Evolutionary conservation across 257 asterid genomes (phyloP).

Genomic region (Hygrophila difformis): DNA sequence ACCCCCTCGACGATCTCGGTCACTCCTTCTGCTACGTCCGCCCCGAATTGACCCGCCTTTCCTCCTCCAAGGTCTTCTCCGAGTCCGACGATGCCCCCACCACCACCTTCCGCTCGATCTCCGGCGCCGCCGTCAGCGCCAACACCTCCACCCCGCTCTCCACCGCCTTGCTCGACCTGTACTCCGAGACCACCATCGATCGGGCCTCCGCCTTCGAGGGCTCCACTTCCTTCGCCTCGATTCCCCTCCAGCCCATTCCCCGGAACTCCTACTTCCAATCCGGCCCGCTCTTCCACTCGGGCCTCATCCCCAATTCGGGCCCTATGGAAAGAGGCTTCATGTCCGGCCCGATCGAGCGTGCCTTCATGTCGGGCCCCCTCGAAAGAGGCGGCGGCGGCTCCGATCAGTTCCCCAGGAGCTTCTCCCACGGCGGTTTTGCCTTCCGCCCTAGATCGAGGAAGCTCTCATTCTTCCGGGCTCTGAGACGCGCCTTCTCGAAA

Average conservation of each 20-base stretch:
- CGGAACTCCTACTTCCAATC: constrained; percentile 38
- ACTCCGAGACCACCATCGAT: constrained; percentile 28
- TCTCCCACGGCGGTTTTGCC: constrained; percentile 72
- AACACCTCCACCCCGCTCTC: constrained; percentile 73
- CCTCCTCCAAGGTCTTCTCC: constrained; percentile 60
- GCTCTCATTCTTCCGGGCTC: constrained; percentile 47
- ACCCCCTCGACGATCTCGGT: constrained; percentile 84
- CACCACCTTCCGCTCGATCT: constrained; percentile 53
- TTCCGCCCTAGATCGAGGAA: constrained; percentile 53
- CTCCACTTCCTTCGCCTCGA: constrained; percentile 72
- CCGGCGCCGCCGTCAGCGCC: constrained; percentile 96
- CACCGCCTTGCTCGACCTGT: constrained; percentile 43
- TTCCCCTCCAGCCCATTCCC: constrained; percentile 76
- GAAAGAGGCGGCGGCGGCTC: constrained; percentile 41
- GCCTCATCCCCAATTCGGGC: constrained; percentile 59
- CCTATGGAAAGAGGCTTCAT: constrained; percentile 69
- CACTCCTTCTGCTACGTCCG: constrained; percentile 86
- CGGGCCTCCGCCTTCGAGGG: constrained; percentile 90
- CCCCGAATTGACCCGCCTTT: constrained; percentile 43
- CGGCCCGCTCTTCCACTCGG: constrained; percentile 68
- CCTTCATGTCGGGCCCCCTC: constrained; percentile 71
- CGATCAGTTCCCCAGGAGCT: constrained; percentile 75
- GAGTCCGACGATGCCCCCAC: constrained; percentile 33
- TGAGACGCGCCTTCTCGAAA: constrained; percentile 62
- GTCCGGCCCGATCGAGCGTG: constrained; percentile 87